Evolutionary conservation across 345 rosid species (phyloP).

Genomic region (Bretschneidera sinensis): DNA sequence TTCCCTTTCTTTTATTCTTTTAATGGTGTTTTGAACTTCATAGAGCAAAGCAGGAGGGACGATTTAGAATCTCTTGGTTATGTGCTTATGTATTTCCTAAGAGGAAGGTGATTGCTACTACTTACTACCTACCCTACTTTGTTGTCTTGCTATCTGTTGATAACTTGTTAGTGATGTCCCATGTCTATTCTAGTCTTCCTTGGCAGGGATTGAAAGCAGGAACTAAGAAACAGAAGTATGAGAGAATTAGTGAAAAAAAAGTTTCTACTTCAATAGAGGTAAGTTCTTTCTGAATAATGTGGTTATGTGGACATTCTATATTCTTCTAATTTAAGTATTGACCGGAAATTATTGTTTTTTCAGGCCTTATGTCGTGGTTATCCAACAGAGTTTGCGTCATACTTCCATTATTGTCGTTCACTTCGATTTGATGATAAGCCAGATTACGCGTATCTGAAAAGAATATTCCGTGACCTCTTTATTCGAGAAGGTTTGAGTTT

Average conservation of each 20-base stretch:
- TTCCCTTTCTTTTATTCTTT: background rate
- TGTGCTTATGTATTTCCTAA: slow-evolving; percentile 88
- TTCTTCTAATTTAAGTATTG: slow-evolving; percentile 8
- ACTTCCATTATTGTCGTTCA: slow-evolving; percentile 93
- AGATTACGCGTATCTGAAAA: slow-evolving; percentile 87
- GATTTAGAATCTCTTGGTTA: slow-evolving; percentile 98
- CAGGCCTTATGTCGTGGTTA: slow-evolving; percentile 91
- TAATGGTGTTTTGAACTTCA: background rate
- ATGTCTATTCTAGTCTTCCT: slow-evolving; percentile 63
- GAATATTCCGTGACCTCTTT: slow-evolving; percentile 91
- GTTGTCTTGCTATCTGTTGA: slow-evolving; percentile 2
- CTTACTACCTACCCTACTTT: background rate
- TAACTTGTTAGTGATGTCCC: slow-evolving; percentile 16
- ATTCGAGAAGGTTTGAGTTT: slow-evolving; percentile 73
- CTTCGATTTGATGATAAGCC: slow-evolving; percentile 94
- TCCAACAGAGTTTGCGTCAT: slow-evolving; percentile 95
- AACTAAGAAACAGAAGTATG: slow-evolving; percentile 95
- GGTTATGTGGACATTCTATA: background rate
- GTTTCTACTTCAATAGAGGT: slow-evolving; percentile 81
- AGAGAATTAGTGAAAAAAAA: slow-evolving; percentile 95
- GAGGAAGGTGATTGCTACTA: slow-evolving; percentile 71
- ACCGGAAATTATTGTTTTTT: slow-evolving; percentile 24
- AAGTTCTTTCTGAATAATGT: slow-evolving; percentile 1
- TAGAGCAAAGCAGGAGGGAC: slow-evolving; percentile 99
- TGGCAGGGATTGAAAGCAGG: slow-evolving; percentile 99